Evolutionary conservation across 2,329 filamentous ascomycete genomes (phyloP).

Genomic region (Gyromitra esculenta): DNA sequence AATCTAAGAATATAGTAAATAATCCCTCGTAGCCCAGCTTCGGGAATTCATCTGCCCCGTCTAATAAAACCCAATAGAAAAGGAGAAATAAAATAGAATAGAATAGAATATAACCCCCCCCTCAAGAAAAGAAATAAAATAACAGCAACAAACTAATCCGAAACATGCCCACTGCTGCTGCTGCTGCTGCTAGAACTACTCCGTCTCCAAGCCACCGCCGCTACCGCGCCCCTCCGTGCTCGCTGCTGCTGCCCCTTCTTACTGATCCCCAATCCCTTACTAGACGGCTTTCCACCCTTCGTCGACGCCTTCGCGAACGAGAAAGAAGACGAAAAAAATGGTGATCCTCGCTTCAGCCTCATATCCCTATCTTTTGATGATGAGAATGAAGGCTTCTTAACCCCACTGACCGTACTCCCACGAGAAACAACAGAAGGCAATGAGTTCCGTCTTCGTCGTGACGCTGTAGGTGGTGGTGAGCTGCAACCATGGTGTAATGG

Average conservation of each 20-base stretch:
- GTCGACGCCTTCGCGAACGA: constrained; percentile 18
- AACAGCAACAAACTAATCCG: constrained; percentile 20
- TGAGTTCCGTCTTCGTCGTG: constrained; percentile 35
- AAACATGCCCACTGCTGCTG: constrained; percentile 42
- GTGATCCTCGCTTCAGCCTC: constrained; percentile 16
- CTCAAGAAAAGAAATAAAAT: background rate
- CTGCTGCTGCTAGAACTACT: constrained; percentile 40
- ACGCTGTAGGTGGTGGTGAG: constrained; percentile 36
- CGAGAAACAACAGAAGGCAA: constrained; percentile 44
- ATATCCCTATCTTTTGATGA: constrained; percentile 30
- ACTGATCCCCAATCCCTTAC: constrained; percentile 35
- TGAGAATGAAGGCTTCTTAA: constrained; percentile 39
- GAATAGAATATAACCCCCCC: background rate
- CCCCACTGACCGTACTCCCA: constrained; percentile 30
- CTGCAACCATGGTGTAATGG: constrained; percentile 44
- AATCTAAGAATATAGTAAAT: constrained; percentile 21
- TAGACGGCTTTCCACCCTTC: constrained; percentile 34
- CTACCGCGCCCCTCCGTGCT: constrained; percentile 23
- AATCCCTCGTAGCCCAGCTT: constrained; percentile 11
- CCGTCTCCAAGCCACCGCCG: constrained; percentile 37
- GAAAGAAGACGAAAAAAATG: constrained; percentile 20
- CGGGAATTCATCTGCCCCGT: constrained; percentile 13
- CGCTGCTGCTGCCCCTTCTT: constrained; percentile 27
- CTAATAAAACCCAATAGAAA: background rate
- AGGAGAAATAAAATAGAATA: constrained; percentile 5